Base-by-base conservation (phyloP, 108 stramenopile species). In the Bacterosira constricta region DNA sequence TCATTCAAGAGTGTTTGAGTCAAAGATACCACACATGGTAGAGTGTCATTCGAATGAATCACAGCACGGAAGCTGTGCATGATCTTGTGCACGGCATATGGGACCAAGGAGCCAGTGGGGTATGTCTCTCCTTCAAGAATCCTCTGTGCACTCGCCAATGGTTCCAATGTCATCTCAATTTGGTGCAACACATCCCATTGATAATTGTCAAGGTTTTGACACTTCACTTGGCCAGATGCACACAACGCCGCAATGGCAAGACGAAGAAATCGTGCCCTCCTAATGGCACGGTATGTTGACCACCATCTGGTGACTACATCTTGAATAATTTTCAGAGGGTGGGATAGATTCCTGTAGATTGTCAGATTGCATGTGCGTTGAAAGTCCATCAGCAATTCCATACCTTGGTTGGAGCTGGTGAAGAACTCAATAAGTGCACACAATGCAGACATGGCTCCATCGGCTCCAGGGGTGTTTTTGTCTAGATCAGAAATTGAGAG, bases 51-150 rank as follows among this genome's bases (percentile, higher is more conserved):
- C n/a, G n/a, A n/a, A n/a, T n/a, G n/a, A n/a, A n/a, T n/a, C n/a
- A n/a, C n/a, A n/a, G n/a, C n/a, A n/a, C n/a, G n/a, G n/a, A n/a
- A n/a, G n/a, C n/a, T 54, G 53, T 15, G 12, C 29, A 31, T 10
- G 30, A 32, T 54, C 13, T 9, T 5, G 32, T 21, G 32, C 4
- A 54, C 15, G 1, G 31, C 53, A 1, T 9, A 54, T 34, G 32
- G 29, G 10, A 54, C 53, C 53, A 54, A 54, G 5, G 12, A 54
- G 17, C 53, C 53, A 34, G 53, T 34, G 26, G 53, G 53, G 31
- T 54, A 34, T 29, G 27, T 27, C 26, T 54, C 31, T 17, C 31
- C 53, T 54, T 54, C 53, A 26, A 54, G 23, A 30, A 54, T 54
- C 32, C 31, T 27, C 53, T 54, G 20, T 12, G 29, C 27, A 6